Evolutionary conservation across 371 early-diverging fungal genomes (phyloP), one percentile per base, ranked within the genome.

Genomic region (Rhizopus delemar): DNA sequence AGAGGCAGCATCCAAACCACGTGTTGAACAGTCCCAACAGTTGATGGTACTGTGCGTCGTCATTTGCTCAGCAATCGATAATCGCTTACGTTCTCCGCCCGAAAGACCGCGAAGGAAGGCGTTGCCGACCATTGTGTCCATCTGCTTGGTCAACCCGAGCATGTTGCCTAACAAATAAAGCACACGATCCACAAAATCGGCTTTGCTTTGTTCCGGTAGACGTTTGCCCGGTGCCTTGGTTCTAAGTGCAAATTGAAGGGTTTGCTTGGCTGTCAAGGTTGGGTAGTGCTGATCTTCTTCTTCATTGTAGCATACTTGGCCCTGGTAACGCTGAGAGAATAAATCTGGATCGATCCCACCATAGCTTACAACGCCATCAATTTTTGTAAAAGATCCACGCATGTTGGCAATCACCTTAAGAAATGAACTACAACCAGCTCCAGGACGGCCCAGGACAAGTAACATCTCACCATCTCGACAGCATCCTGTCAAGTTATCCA

Each of bases 1-100:
- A 32, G 91, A 93, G 41, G 93, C 88, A 8, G 93, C 86, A 78
- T 98, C 98, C n/a, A 98, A 72, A 59, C 97, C 96, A 57, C 89
- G 86, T 3, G 93, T 93, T 34, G 92, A 87, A 36, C 93, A 93
- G 63, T 96, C 95, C 84, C 93, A 89, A 63, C 91, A 83, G 57
- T 90, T 86, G 63, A 93, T 76, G 9, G 84, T 75, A 45, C 90
- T 89, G 28, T 78, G 80, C 5, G 90, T 84, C 0, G 94, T 86
- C 61, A 96, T 87, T 74, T 95, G 92, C 70, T 90, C 90, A 34
- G 91, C 95, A 59, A 94, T 92, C 4, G 87, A 84, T 7, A 92
- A 77, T 63, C 97, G 88, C 83, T 96, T 95, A 54, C 90, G 82
- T 75, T 88, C 94, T 57, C 95, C 96, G 65, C 89, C 96, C 8